Evolutionary conservation across 768 basidiomycete species (phyloP).

Genomic region (Calvatia gigantea): DNA sequence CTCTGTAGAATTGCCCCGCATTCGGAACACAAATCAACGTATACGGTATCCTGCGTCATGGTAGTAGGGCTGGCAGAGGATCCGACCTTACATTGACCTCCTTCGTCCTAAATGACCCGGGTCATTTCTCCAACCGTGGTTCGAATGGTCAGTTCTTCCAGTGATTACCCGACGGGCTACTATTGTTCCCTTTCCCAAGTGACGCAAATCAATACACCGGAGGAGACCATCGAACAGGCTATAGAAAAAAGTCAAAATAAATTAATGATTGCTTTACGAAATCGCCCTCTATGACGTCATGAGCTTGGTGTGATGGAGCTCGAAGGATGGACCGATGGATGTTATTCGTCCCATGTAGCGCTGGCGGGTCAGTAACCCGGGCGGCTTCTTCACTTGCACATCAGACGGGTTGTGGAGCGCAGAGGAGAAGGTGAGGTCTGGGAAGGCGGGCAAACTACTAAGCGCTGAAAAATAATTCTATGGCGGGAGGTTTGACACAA

Average conservation of each 20-base stretch:
- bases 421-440: no score
- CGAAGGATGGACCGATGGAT: no score
- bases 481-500: no score
- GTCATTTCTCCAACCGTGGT: no score
- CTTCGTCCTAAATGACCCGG: no score
- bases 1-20: background rate
- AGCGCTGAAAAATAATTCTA: no score
- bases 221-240: background rate
- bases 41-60: background rate
- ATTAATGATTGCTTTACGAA: background rate
- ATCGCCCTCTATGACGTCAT: background rate
- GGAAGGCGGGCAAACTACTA: no score
- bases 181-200: background rate
- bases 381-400: no score
- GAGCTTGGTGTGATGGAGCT: background rate
- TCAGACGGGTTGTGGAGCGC: no score
- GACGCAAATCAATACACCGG: background rate
- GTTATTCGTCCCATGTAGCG: no score
- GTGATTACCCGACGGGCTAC: background rate
- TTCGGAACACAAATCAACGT: background rate
- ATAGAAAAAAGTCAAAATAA: background rate
- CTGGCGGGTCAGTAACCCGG: no score
- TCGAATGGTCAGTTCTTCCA: background rate
- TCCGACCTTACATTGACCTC: no score
- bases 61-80: background rate